phyloP scores from a whole-genome alignment of 495 filamentous ascomycete species.

The Margaritispora aquatica region DNA sequence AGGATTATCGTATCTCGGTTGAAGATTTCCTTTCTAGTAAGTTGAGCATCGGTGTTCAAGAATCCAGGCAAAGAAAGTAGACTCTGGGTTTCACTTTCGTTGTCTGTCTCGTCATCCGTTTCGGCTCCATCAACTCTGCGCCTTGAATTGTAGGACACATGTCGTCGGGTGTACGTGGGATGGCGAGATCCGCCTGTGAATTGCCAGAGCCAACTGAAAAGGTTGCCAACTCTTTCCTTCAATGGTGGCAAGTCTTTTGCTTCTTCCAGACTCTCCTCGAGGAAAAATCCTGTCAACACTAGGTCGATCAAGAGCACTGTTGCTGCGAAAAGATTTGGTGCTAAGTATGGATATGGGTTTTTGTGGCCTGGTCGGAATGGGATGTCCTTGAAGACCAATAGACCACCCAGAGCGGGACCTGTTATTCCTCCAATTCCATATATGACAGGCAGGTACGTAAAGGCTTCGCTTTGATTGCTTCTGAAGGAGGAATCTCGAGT shows the following conservation, averaged over 20 bases:
- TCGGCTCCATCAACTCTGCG: constrained; percentile 30
- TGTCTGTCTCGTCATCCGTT: constrained; percentile 24
- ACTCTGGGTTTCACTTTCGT: constrained; percentile 22
- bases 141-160: constrained; percentile 12
- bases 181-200: constrained; percentile 51
- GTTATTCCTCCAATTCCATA: constrained; percentile 93
- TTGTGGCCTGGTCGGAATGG: constrained; percentile 37
- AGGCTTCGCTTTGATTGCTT: constrained; percentile 86
- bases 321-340: constrained; percentile 74
- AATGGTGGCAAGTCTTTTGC: constrained; percentile 57
- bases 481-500: neutral
- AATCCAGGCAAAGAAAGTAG: constrained; percentile 20
- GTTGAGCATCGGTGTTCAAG: constrained; percentile 30
- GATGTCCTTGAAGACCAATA: constrained; percentile 58
- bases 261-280: constrained; percentile 85
- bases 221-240: constrained; percentile 46
- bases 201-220: constrained; percentile 71
- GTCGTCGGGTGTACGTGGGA: constrained; percentile 50
- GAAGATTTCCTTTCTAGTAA: constrained; percentile 48
- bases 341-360: constrained; percentile 73
- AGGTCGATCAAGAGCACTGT: constrained; percentile 67
- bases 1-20: constrained; percentile 78
- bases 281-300: constrained; percentile 62
- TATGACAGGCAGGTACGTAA: constrained; percentile 86
- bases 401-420: constrained; percentile 82